Conservation (phyloP, 2,329 filamentous ascomycete species). For the Ascochyta pisi region DNA sequence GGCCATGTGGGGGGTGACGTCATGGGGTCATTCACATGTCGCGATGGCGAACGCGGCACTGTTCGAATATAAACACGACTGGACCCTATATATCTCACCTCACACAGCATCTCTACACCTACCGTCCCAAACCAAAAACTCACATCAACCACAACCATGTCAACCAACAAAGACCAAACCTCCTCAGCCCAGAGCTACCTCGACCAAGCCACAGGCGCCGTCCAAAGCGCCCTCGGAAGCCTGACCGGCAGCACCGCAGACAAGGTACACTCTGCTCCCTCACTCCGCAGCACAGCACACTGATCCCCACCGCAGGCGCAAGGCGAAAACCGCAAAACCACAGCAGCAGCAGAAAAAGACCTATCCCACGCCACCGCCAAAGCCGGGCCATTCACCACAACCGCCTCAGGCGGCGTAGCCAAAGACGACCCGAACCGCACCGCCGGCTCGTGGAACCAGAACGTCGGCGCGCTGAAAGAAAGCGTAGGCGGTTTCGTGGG, state of each 20-base stretch:
- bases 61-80: constrained; percentile 4
- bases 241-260: constrained; percentile 76
- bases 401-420: constrained; percentile 71
- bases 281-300: neutral
- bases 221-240: constrained; percentile 74
- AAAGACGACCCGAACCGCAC: constrained; percentile 76
- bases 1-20: constrained; percentile 14
- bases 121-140: neutral
- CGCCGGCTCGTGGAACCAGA: constrained; percentile 84
- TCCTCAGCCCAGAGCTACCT: constrained; percentile 76
- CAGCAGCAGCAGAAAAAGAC: constrained; percentile 71
- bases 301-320: constrained; percentile 52
- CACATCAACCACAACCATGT: constrained; percentile 51
- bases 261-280: constrained; percentile 54
- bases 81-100: neutral
- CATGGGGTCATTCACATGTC: constrained; percentile 4
- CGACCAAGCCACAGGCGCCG: constrained; percentile 72
- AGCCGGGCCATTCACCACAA: constrained; percentile 73
- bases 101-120: neutral
- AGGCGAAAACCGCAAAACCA: constrained; percentile 69
- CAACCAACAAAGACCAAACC: constrained; percentile 61
- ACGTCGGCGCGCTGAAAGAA: constrained; percentile 85
- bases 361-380: constrained; percentile 78
- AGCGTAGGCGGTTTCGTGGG: constrained; percentile 77
- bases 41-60: neutral